Evolutionary conservation across 75 land plant species (phyloP).

Genomic region (Sequoiadendron giganteum): DNA sequence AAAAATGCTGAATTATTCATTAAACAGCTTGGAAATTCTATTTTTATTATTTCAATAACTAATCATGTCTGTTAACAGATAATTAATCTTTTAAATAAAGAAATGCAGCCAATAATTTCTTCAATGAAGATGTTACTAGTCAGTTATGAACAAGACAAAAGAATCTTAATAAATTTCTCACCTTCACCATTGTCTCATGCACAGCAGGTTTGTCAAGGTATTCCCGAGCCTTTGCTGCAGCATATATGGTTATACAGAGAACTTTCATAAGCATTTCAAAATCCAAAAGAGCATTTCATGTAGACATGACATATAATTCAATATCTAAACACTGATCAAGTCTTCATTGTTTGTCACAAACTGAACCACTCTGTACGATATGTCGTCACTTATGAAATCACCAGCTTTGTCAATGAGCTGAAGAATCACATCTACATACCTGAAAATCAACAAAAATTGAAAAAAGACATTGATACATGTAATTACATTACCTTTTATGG

Average conservation of each 20-base stretch:
- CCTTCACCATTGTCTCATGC: slow-evolving; percentile 99
- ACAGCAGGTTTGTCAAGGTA: slow-evolving; percentile 95
- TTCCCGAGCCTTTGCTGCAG: slow-evolving; percentile 93
- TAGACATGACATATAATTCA: not conserved
- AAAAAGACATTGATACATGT: not conserved
- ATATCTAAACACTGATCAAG: slow-evolving; percentile 20
- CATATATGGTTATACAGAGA: slow-evolving; percentile 78
- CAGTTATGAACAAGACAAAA: not conserved
- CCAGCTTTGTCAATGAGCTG: slow-evolving; percentile 99
- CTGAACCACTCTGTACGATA: slow-evolving; percentile 98
- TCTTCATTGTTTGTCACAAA: slow-evolving; percentile 99
- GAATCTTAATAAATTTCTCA: slow-evolving; percentile 12
- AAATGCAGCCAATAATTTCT: not conserved
- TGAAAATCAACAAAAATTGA: slow-evolving; percentile 22
- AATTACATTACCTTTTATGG: not conserved
- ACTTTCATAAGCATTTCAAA: slow-evolving; percentile 8
- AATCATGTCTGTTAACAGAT: not conserved
- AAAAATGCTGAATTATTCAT: too few species aligned
- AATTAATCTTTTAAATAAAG: not conserved
- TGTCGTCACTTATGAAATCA: slow-evolving; percentile 98
- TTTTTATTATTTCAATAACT: too few species aligned
- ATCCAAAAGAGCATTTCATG: slow-evolving; percentile 2
- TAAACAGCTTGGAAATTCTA: too few species aligned
- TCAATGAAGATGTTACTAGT: not conserved
- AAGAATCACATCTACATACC: slow-evolving; percentile 99